Conservation (phyloP, 2,329 filamentous ascomycete genomes). For the Parascedosporium putredinis region DNA sequence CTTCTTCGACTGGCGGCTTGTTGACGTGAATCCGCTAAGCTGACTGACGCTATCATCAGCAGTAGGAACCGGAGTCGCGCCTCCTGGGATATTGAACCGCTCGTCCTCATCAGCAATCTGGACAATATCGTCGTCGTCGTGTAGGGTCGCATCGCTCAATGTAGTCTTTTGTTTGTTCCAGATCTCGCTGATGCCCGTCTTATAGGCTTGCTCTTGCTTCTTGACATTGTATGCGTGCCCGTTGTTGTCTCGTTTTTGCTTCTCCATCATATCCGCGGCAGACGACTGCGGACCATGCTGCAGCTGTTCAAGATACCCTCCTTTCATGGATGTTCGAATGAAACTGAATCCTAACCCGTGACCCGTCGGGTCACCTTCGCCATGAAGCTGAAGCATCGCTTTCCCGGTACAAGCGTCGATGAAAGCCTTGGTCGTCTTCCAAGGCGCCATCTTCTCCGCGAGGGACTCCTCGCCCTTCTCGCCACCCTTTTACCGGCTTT, state of each 20-base stretch:
- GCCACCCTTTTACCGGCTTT: conserved; percentile 29
- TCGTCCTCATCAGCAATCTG: conserved; percentile 53
- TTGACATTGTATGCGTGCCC: conserved; percentile 98
- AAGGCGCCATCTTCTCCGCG: conserved; percentile 84
- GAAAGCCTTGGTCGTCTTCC: conserved; percentile 96
- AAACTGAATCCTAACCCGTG: conserved; percentile 93
- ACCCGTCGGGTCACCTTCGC: conserved; percentile 87
- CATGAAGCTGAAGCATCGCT: conserved; percentile 91
- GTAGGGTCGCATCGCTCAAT: conserved; percentile 61
- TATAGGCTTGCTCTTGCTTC: conserved; percentile 84
- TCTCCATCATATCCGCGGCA: conserved; percentile 74
- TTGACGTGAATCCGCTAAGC: conserved; percentile 56
- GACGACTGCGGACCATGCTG: conserved; percentile 49
- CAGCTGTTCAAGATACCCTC: conserved; percentile 78
- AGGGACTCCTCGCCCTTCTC: conserved; percentile 58
- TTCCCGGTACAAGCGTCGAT: conserved; percentile 88
- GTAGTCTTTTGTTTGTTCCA: conserved; percentile 82
- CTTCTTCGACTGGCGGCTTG: conserved; percentile 58
- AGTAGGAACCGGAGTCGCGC: conserved; percentile 50
- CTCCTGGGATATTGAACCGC: conserved; percentile 53
- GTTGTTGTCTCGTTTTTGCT: conserved; percentile 78
- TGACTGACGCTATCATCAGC: conserved; percentile 73
- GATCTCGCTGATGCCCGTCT: conserved; percentile 80
- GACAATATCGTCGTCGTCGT: conserved; percentile 50
- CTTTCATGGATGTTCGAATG: conserved; percentile 97